A percentile compares a stretch with the other conserved stretches of the same genome.
These are phyloP conservation scores for Epichloe gansuensis DNA, from an alignment of 2,329 filamentous ascomycete genomes.

Conservation along the genomic window DNA sequence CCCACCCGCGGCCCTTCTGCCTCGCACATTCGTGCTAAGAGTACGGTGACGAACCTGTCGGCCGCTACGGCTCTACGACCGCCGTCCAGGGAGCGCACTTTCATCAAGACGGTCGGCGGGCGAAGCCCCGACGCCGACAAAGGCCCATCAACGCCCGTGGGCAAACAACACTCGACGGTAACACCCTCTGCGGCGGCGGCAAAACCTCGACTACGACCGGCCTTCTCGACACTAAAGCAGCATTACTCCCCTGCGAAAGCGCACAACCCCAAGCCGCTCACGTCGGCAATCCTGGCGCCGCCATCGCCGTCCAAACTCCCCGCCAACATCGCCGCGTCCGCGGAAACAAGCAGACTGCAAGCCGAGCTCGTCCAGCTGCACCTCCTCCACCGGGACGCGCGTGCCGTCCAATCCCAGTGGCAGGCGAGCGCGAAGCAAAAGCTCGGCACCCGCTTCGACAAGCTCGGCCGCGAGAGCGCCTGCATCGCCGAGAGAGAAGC, in stretches of 20 bases:
- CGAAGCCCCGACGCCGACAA: conserved; percentile 12
- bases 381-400: conserved; percentile 45
- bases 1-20: conserved; percentile 9
- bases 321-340: conserved; percentile 44
- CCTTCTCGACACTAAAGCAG: conserved; percentile 52
- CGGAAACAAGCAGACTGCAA: conserved; percentile 46
- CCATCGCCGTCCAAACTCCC: conserved; percentile 49
- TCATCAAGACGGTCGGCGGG: background rate
- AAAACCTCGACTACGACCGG: conserved; percentile 30
- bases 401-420: conserved; percentile 35
- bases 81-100: conserved; percentile 11
- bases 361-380: conserved; percentile 54
- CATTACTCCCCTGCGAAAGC: conserved; percentile 54
- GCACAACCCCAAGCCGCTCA: conserved; percentile 47
- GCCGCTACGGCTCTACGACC: conserved; percentile 19
- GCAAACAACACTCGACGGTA: background rate
- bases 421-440: conserved; percentile 38
- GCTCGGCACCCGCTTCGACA: conserved; percentile 33
- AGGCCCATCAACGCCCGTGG: conserved; percentile 6
- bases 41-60: conserved; percentile 17
- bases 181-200: background rate
- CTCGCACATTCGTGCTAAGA: conserved; percentile 20
- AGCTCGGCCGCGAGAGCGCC: conserved; percentile 21
- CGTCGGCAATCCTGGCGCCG: conserved; percentile 42
- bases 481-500: conserved; percentile 25